These are phyloP conservation scores for Ophiostoma ips DNA, from an alignment of 2,329 filamentous ascomycete genomes.

Conservation along the genomic window DNA sequence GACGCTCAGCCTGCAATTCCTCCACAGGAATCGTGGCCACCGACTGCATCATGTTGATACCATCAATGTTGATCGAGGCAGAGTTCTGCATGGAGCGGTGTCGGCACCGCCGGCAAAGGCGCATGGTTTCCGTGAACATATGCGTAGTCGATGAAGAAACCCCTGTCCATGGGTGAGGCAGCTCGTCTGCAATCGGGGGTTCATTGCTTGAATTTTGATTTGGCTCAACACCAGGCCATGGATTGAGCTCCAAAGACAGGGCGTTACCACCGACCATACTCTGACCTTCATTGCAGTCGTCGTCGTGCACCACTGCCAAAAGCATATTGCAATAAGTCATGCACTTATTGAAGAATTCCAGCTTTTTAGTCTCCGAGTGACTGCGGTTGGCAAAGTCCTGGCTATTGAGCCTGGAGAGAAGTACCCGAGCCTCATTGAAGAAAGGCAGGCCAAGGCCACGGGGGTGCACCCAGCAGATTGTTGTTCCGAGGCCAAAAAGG, in stretches of 20 bases:
- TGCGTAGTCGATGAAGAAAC: not conserved
- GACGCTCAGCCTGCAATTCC: not conserved
- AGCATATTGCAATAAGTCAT: constrained; percentile 3
- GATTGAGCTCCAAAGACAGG: not conserved
- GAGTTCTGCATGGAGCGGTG: not conserved
- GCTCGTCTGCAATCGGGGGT: not conserved
- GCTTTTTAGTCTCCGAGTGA: not conserved
- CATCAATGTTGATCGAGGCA: not conserved
- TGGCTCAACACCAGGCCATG: not conserved
- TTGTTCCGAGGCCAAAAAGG: not conserved
- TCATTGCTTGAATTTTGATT: not conserved
- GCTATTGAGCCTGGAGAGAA: not conserved
- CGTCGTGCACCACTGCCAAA: not conserved
- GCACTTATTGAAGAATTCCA: constrained; percentile 1
- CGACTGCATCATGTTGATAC: not conserved
- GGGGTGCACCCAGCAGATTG: not conserved
- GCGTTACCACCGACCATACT: not conserved
- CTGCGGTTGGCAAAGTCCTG: not conserved
- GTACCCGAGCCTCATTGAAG: not conserved
- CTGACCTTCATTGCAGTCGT: not conserved
- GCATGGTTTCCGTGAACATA: not conserved
- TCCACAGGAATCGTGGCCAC: not conserved
- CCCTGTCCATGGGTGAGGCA: not conserved
- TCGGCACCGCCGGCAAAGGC: not conserved
- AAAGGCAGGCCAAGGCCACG: not conserved